Percentiles rank a stretch among this genome's conserved stretches.
phyloP scores from a whole-genome alignment of 106 monocot genomes.

The Hemerocallis citrina region DNA sequence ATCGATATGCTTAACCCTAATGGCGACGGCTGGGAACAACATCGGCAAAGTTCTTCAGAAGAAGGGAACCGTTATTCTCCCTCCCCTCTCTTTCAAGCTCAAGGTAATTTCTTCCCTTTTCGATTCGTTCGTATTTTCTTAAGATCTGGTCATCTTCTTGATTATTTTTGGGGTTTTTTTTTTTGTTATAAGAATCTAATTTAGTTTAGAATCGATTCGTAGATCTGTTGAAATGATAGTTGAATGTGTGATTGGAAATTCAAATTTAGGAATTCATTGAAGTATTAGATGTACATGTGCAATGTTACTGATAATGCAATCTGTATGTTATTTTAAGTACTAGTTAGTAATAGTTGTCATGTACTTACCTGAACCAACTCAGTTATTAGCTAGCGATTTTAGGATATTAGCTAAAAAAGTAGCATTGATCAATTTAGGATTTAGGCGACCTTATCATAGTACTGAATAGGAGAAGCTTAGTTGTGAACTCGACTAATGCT shows the following conservation, averaged over 20 bases:
- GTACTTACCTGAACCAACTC: too few relatives aligned
- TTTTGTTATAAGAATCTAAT: not conserved
- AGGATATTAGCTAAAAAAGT: too few relatives aligned
- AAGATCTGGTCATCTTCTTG: not conserved
- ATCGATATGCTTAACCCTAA: slow-evolving; percentile 63
- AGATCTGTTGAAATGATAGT: not conserved
- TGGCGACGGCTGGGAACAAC: slow-evolving; percentile 90
- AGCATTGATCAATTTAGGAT: too few relatives aligned
- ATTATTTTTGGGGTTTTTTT: not conserved
- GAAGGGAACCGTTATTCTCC: slow-evolving; percentile 90
- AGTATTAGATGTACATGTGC: not conserved
- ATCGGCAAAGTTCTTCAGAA: slow-evolving; percentile 98
- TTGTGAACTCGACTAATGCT: too few relatives aligned
- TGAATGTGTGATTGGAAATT: not conserved
- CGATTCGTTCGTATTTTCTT: not conserved
- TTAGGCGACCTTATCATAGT: too few relatives aligned
- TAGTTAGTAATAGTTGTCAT: too few relatives aligned
- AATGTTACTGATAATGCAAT: not conserved
- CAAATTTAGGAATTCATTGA: not conserved
- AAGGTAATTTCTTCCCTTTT: slow-evolving; percentile 32
- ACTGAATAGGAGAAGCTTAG: too few relatives aligned
- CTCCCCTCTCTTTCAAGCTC: slow-evolving; percentile 90
- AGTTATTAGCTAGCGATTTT: too few relatives aligned
- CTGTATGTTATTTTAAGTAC: too few relatives aligned
- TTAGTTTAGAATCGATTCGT: not conserved